Evolutionary conservation across 768 basidiomycete genomes (phyloP), one percentile per base, ranked within the genome.

Genomic region (Gautieria morchelliformis): DNA sequence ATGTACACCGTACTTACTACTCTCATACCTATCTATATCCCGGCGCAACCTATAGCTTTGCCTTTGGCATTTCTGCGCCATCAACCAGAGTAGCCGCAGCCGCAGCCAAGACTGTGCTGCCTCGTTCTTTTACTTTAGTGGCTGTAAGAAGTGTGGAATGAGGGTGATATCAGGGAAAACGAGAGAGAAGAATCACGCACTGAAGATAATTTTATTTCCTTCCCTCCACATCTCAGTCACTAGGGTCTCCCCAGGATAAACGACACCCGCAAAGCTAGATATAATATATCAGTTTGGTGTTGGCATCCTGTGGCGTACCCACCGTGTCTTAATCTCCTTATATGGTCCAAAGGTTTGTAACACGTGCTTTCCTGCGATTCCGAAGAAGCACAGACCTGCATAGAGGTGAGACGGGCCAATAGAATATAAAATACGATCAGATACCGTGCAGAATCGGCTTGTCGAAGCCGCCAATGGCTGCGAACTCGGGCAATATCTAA

Each of bases 191-290:
- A 27, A 27, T 5, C 2, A 27, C 91, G 68, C 63, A 96, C 93
- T 75, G 70, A 99, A 99, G 51, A 97, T 83, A 55, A 98, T 85
- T 71, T 84, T 96, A 60, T 78, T 70, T 2, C 86, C 89, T 64
- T 96, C 93, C 69, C 93, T 96, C 96, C 96, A 99, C 95, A 98
- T 97, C 68, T 91, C 84, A 0, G 95, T 99, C 14, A 93, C 75
- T 53, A 98, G 78, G 1, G 95, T 98, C 71, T 98, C 93, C 0
- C 94, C 95, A 2, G 95, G 96, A 67, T 87, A 94, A 22, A 98
- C 92, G 2, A 91, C 83, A 3, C 92, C 93, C 0, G 87, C 82
- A 70, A 98, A 95, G 35, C 88, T 88, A 60, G n/a, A 27, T 22
- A 22, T 27, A 47, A 35, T 46, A 62, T 41, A 37, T 15, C 19